A percentile compares a stretch with the other conserved stretches of the same genome.
Conservation (phyloP, 2,329 filamentous ascomycete genomes). For the Ceratocystis eucalypticola region DNA sequence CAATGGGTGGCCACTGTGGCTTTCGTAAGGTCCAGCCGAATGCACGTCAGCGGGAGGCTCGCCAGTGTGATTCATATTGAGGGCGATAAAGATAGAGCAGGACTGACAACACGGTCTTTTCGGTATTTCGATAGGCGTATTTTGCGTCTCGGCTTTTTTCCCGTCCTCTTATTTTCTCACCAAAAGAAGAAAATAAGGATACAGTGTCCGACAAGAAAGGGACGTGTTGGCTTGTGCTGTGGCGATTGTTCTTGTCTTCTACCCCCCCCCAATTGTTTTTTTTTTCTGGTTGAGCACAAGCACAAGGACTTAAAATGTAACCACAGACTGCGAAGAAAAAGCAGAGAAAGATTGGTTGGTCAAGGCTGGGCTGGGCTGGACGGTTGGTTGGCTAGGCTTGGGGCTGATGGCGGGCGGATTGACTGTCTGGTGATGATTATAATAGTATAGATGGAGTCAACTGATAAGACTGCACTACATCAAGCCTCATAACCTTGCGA, state of each 20-base stretch:
- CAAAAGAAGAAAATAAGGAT: slow-evolving; percentile 1
- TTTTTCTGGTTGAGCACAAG: slow-evolving; percentile 7
- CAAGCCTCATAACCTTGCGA: neutral
- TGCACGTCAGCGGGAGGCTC: slow-evolving; percentile 6
- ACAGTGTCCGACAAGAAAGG: neutral
- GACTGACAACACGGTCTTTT: neutral
- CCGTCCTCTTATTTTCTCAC: neutral
- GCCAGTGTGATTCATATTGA: neutral
- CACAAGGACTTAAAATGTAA: slow-evolving; percentile 1
- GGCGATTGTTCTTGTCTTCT: neutral
- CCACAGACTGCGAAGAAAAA: neutral
- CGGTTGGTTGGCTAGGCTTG: neutral
- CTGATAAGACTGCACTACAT: neutral
- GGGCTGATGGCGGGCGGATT: neutral
- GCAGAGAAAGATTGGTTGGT: neutral
- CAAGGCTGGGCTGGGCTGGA: neutral
- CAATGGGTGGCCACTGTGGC: neutral
- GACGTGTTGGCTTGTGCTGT: slow-evolving; percentile 1
- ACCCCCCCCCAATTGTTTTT: neutral
- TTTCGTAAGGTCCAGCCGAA: neutral
- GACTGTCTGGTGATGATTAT: neutral
- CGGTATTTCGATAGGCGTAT: neutral
- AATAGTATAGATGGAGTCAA: no score
- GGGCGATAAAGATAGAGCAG: neutral
- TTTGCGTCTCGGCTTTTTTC: neutral